A percentile compares a stretch with the other conserved stretches of the same genome.
Evolutionary conservation across 169 alveolate genomes (phyloP).

Genomic region (Cryptosporidium meleagridis): DNA sequence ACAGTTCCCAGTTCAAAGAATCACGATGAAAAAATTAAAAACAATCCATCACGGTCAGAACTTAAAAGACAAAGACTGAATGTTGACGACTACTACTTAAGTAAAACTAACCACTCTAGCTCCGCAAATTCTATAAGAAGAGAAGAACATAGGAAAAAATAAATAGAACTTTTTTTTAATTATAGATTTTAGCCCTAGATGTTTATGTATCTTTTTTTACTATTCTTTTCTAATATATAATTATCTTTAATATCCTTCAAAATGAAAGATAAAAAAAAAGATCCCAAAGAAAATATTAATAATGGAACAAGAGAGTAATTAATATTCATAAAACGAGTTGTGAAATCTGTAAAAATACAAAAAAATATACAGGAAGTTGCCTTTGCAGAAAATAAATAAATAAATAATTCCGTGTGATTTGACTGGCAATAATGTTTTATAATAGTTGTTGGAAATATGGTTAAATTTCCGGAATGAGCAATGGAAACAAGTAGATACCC

Average conservation of each 20-base stretch:
- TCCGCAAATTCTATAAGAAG: constrained; percentile 19
- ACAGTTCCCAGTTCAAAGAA: not conserved
- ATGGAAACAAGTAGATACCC: constrained; percentile 52
- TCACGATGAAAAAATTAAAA: not conserved
- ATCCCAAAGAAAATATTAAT: constrained; percentile 55
- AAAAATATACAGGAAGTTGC: constrained; percentile 40
- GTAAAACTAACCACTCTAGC: not conserved
- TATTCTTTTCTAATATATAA: not conserved
- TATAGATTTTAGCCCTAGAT: not conserved
- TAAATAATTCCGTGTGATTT: not conserved
- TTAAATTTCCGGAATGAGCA: constrained; percentile 69
- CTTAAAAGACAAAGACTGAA: constrained; percentile 45
- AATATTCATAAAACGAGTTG: not conserved
- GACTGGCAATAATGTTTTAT: not conserved
- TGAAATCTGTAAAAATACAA: constrained; percentile 24
- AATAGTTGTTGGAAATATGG: constrained; percentile 34
- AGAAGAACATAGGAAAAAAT: not conserved
- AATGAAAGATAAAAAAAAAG: constrained; percentile 52
- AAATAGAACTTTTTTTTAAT: too few relatives aligned
- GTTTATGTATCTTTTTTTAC: not conserved
- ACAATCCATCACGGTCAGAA: not conserved
- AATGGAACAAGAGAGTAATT: constrained; percentile 45
- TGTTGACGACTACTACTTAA: not conserved
- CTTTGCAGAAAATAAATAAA: constrained; percentile 44
- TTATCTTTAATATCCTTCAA: constrained; percentile 20